These are phyloP conservation scores for Cryptococcus depauperatus DNA, from an alignment of 1,284 basidiomycete genomes.

Conservation along the genomic window DNA sequence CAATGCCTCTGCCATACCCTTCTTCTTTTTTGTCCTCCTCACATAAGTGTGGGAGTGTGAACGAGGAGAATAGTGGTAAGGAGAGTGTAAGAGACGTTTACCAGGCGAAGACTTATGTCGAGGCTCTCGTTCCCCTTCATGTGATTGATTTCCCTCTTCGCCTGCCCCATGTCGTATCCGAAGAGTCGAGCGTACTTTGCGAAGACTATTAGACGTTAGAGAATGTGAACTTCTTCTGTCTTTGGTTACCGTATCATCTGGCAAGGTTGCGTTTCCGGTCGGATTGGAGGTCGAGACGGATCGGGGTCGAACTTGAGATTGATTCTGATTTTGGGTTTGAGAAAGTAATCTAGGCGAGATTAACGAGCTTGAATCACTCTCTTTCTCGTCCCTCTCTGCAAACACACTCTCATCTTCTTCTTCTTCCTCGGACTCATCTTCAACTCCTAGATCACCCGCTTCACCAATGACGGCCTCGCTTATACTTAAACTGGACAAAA, in stretches of 20 bases:
- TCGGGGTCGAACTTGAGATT: no score
- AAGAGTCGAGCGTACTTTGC: not conserved
- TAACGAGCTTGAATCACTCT: conserved; percentile 4
- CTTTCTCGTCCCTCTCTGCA: conserved; percentile 34
- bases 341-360: not conserved
- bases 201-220: not conserved
- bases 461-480: conserved; percentile 68
- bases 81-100: no score
- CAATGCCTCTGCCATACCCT: conserved; percentile 47
- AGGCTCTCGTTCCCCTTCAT: no score
- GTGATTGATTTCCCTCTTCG: not conserved
- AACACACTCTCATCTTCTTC: conserved; percentile 36
- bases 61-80: not conserved
- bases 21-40: conserved; percentile 18
- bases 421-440: conserved; percentile 48
- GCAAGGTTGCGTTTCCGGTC: not conserved
- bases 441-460: conserved; percentile 67
- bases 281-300: not conserved
- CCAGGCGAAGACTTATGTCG: no score
- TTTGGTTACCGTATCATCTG: no score
- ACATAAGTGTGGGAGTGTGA: not conserved
- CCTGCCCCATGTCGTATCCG: not conserved
- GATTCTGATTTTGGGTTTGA: no score
- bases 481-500: conserved; percentile 70
- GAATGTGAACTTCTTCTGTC: not conserved